Conservation (phyloP, 345 rosid species). For the Durio zibethinus region DNA sequence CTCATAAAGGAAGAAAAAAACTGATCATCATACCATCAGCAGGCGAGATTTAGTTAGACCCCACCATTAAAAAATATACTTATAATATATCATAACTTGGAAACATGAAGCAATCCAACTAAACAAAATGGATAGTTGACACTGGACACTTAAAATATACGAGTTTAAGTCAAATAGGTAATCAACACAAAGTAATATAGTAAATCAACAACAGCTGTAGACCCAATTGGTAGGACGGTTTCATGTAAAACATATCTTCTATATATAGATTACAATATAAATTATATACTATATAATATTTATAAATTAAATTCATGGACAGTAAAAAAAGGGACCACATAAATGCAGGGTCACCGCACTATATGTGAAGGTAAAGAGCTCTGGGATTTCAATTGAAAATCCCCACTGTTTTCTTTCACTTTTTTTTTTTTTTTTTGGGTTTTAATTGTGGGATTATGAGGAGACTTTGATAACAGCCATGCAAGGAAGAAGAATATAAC, state of each 20-base stretch:
- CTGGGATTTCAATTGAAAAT: neutral
- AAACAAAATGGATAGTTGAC: slow-evolving; percentile 26
- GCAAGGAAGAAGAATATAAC: neutral
- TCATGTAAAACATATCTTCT: neutral
- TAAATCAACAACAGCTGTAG: slow-evolving; percentile 22
- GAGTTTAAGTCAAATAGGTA: slow-evolving; percentile 38
- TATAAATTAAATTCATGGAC: too few relatives aligned
- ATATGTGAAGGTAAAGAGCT: slow-evolving; percentile 30
- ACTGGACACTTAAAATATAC: slow-evolving; percentile 6
- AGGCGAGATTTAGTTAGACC: slow-evolving; percentile 29
- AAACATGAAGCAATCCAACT: slow-evolving; percentile 15
- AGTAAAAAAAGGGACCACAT: slow-evolving; percentile 19
- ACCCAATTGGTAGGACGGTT: slow-evolving; percentile 45
- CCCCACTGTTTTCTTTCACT: neutral
- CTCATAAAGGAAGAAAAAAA: neutral
- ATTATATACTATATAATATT: too few relatives aligned
- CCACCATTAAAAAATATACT: slow-evolving; percentile 12
- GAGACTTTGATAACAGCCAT: slow-evolving; percentile 12
- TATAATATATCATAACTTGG: neutral
- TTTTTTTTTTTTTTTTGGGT: neutral
- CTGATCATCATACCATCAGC: neutral
- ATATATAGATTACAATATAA: too few relatives aligned
- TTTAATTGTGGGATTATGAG: neutral
- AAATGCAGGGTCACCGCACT: slow-evolving; percentile 39
- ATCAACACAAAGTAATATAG: neutral